A percentile compares a stretch with the other conserved stretches of the same genome.
These are phyloP conservation scores for Venturia nashicola DNA, from an alignment of 2,329 filamentous ascomycete species.

Conservation along the genomic window DNA sequence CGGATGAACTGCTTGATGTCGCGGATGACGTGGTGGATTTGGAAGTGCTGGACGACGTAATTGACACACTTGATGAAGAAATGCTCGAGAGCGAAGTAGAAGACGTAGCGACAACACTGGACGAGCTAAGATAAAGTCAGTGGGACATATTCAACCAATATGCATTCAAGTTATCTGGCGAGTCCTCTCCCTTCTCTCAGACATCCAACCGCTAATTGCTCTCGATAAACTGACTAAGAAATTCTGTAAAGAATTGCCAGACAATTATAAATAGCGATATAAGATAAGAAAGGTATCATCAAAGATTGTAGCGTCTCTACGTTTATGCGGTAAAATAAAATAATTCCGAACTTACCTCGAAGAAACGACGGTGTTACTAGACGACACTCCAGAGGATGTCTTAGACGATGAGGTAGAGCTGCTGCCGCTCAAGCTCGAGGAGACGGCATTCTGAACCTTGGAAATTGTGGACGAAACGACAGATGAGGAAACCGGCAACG, in stretches of 20 bases:
- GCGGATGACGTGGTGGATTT: neutral
- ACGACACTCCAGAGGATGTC: neutral
- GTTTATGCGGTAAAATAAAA: too few relatives aligned
- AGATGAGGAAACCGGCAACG: neutral
- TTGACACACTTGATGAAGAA: neutral
- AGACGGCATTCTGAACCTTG: neutral
- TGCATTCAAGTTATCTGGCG: too few relatives aligned
- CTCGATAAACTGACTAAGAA: too few relatives aligned
- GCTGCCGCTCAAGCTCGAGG: neutral
- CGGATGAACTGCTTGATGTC: neutral
- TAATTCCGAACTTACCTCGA: neutral
- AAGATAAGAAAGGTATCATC: too few relatives aligned
- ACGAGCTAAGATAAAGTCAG: neutral
- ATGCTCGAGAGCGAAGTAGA: neutral
- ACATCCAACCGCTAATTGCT: too few relatives aligned
- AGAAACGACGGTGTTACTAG: neutral
- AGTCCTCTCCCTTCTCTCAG: too few relatives aligned
- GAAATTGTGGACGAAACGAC: neutral
- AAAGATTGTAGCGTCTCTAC: too few relatives aligned
- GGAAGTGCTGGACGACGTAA: neutral
- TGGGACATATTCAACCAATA: too few relatives aligned
- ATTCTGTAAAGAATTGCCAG: too few relatives aligned
- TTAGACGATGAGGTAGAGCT: neutral
- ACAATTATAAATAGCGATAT: too few relatives aligned
- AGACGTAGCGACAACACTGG: neutral